A percentile compares a stretch with the other conserved stretches of the same genome.
phyloP scores from a whole-genome alignment of 2,329 filamentous ascomycete species.

The Claviceps quebecensis region DNA sequence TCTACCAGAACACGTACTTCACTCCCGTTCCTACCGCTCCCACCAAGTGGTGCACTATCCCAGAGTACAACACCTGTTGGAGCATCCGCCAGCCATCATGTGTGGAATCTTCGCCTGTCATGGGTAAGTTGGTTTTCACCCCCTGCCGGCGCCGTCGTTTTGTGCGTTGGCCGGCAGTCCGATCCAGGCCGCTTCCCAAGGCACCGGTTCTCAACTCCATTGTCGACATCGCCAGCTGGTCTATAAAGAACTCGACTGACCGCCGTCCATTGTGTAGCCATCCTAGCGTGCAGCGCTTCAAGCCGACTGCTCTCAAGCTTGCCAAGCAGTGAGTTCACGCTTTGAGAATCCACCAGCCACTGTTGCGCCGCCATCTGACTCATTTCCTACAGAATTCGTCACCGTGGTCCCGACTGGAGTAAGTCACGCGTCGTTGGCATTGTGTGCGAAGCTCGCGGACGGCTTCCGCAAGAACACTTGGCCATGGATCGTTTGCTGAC shows the following conservation, averaged over 20 bases:
- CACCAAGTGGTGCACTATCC: too few species aligned
- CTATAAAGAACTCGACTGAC: conserved; percentile 3
- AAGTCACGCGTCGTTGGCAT: conserved; percentile 28
- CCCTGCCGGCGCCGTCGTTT: not conserved
- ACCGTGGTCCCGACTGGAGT: conserved; percentile 98
- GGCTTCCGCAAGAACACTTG: not conserved
- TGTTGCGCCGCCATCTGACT: conserved; percentile 5
- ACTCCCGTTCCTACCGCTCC: too few species aligned
- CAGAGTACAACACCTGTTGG: too few species aligned
- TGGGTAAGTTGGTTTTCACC: conserved; percentile 41
- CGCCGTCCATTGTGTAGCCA: conserved; percentile 37
- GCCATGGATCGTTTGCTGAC: not conserved
- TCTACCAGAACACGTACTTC: too few species aligned
- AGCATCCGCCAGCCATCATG: conserved; percentile 44
- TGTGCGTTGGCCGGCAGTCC: conserved; percentile 15
- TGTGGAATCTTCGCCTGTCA: conserved; percentile 97
- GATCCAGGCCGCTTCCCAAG: conserved; percentile 7
- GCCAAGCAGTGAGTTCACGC: conserved; percentile 66
- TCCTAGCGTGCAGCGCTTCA: conserved; percentile 91
- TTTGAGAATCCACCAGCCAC: not conserved
- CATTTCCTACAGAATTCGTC: conserved; percentile 54
- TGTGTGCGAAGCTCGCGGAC: too few species aligned
- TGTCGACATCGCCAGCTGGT: conserved; percentile 7
- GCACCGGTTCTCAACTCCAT: conserved; percentile 15
- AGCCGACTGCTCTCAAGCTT: conserved; percentile 84